Evolutionary conservation across 305 asterid species (phyloP).

Genomic region (Galium porrigens): DNA sequence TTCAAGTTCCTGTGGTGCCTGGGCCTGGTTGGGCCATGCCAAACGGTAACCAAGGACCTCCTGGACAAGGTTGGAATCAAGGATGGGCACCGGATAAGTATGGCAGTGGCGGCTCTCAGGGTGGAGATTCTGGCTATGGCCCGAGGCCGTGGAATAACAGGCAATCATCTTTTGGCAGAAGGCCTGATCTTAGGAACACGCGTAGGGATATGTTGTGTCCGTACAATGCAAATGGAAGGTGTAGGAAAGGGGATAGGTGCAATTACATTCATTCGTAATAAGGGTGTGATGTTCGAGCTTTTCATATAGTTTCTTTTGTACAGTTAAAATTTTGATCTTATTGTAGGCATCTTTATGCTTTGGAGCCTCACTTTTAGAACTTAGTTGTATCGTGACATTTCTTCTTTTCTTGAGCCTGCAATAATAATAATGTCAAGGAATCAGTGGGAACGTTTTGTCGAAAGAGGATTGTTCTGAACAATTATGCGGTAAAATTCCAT

Average conservation of each 20-base stretch:
- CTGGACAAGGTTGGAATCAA: conserved; percentile 21
- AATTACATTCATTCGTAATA: conserved; percentile 44
- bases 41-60: conserved; percentile 25
- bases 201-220: conserved; percentile 45
- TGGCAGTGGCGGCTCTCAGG: conserved; percentile 42
- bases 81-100: conserved; percentile 34
- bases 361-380: conserved; percentile 16
- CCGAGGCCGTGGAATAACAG: conserved; percentile 57
- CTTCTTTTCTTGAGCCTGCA: neutral
- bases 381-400: conserved; percentile 13
- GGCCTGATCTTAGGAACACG: conserved; percentile 23
- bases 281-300: neutral
- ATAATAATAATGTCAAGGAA: neutral
- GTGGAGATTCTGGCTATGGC: conserved; percentile 38
- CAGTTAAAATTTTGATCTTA: conserved; percentile 17
- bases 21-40: conserved; percentile 24
- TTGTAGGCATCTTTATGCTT: conserved; percentile 17
- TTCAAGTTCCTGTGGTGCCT: conserved; percentile 20
- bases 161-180: conserved; percentile 40
- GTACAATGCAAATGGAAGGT: conserved; percentile 39
- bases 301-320: conserved; percentile 25
- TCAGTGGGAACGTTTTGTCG: neutral
- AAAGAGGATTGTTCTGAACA: neutral
- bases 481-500: neutral
- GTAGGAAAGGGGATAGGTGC: conserved; percentile 62